Conservation (phyloP, 768 basidiomycete genomes). For the Suillus tomentosus region DNA sequence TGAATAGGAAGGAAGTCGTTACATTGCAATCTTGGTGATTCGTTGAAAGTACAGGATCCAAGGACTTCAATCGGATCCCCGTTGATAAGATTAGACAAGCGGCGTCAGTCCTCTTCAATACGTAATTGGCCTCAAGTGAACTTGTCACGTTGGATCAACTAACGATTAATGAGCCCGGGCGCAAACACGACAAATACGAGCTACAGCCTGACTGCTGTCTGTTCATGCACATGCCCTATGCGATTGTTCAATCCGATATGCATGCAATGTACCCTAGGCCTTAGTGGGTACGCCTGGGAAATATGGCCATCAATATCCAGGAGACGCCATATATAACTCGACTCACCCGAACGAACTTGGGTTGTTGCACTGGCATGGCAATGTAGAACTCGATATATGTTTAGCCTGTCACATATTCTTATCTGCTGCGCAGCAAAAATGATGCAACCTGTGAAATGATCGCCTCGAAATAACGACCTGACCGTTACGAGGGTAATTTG, state of each 20-base stretch:
- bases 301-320: background rate
- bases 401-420: background rate
- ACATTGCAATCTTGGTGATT: background rate
- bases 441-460: constrained; percentile 5
- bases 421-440: constrained; percentile 7
- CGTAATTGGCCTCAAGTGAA: background rate
- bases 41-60: background rate
- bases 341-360: background rate
- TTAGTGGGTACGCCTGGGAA: background rate
- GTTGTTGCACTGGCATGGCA: background rate
- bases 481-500: background rate
- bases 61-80: background rate
- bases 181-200: background rate
- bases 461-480: background rate
- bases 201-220: background rate
- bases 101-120: background rate
- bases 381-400: background rate
- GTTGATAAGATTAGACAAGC: background rate
- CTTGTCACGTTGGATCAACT: background rate
- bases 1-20: background rate
- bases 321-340: background rate
- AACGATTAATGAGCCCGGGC: background rate
- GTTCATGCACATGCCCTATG: background rate
- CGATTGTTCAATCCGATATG: background rate
- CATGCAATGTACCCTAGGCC: background rate